phyloP scores from a whole-genome alignment of 2,329 filamentous ascomycete genomes.

The Ceratocystiopsis sp. region DNA sequence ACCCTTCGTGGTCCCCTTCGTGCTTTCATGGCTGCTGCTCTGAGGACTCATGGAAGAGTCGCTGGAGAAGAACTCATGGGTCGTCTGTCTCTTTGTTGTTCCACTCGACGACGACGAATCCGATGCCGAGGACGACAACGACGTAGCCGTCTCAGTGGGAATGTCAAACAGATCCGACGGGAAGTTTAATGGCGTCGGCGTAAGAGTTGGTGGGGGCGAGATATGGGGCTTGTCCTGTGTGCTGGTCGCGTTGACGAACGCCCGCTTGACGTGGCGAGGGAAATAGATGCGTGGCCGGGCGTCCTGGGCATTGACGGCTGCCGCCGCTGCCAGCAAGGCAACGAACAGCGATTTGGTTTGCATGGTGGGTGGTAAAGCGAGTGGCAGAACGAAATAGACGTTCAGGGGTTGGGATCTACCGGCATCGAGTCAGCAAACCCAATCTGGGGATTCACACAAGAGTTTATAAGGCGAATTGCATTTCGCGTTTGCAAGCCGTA shows the following conservation, averaged over 20 bases:
- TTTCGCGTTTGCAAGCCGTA: constrained; percentile 1
- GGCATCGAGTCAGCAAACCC: background rate
- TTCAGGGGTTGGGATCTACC: too few relatives aligned
- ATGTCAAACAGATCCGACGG: too few relatives aligned
- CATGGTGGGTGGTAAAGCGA: constrained; percentile 19
- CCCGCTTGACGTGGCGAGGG: constrained; percentile 37
- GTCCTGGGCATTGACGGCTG: constrained; percentile 26
- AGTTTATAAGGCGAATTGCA: constrained; percentile 1
- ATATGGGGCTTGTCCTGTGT: constrained; percentile 15
- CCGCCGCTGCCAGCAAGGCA: constrained; percentile 30
- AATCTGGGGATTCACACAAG: background rate
- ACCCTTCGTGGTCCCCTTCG: background rate
- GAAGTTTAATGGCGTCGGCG: background rate
- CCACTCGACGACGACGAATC: background rate
- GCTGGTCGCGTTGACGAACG: constrained; percentile 26
- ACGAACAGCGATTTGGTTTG: constrained; percentile 30
- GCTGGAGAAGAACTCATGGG: constrained; percentile 5
- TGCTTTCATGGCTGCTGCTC: background rate
- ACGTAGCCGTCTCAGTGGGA: too few relatives aligned
- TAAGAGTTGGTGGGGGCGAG: constrained; percentile 10
- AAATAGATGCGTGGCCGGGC: constrained; percentile 36
- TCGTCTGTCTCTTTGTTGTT: constrained; percentile 10
- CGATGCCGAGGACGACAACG: too few relatives aligned
- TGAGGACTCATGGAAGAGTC: background rate
- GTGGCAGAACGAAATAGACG: too few relatives aligned